Evolutionary conservation across 805 yeast genomes (phyloP).

Genomic region (Hanseniaspora taiwanica): DNA sequence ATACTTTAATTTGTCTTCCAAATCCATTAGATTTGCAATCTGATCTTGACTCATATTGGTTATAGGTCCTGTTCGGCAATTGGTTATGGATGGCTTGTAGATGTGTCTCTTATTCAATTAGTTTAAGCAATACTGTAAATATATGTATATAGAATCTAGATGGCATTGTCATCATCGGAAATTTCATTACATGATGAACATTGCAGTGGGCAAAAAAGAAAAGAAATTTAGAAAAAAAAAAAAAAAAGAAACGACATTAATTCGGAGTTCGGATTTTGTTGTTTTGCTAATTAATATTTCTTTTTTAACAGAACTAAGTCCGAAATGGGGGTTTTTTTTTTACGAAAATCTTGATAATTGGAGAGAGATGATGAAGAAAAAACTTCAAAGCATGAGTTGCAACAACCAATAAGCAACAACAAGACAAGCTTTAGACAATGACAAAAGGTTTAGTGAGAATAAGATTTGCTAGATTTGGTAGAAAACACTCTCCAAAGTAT

Average conservation of each 20-base stretch:
- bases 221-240: background rate
- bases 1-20: conserved; percentile 50
- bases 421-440: background rate
- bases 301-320: too few relatives aligned
- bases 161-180: background rate
- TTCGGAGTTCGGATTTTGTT: too few relatives aligned
- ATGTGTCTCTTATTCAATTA: too few relatives aligned
- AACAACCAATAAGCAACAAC: background rate
- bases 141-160: background rate
- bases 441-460: conserved; percentile 30
- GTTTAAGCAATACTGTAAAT: too few relatives aligned
- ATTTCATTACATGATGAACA: too few relatives aligned
- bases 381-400: background rate
- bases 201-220: background rate
- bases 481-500: conserved; percentile 75
- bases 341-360: too few relatives aligned
- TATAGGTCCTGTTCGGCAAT: background rate
- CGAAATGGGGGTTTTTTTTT: too few relatives aligned
- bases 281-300: too few relatives aligned
- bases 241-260: background rate
- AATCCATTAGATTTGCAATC: conserved; percentile 28
- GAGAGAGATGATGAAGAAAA: too few relatives aligned
- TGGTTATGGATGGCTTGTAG: background rate
- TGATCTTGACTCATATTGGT: conserved; percentile 19
- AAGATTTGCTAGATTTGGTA: conserved; percentile 85